These are phyloP conservation scores for Paratinospora sagittata DNA, from an alignment of 164 flowering plant species.

Conservation along the genomic window DNA sequence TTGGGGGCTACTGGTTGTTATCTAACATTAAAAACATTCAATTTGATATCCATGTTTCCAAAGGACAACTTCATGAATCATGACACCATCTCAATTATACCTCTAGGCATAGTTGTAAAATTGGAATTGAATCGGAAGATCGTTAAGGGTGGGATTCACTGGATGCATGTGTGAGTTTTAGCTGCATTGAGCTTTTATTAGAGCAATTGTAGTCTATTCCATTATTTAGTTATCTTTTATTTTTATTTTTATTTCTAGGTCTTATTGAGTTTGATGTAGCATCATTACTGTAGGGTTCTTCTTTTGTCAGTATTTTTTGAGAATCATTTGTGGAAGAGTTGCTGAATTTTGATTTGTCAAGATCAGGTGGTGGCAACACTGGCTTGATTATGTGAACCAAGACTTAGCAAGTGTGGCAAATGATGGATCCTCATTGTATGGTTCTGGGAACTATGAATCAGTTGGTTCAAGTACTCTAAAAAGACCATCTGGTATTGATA, in stretches of 20 bases:
- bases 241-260: neutral
- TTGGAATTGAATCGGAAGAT: too few relatives aligned
- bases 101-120: too few relatives aligned
- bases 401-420: conserved; percentile 38
- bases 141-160: neutral
- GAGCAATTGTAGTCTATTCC: neutral
- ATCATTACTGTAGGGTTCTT: neutral
- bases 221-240: neutral
- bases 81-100: too few relatives aligned
- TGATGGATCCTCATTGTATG: conserved; percentile 36
- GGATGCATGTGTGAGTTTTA: neutral
- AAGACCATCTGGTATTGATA: conserved; percentile 72
- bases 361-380: conserved; percentile 91
- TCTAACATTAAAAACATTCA: too few relatives aligned
- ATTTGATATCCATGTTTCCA: too few relatives aligned
- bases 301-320: neutral
- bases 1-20: too few relatives aligned
- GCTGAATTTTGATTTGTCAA: conserved; percentile 6
- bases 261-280: neutral
- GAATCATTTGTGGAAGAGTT: neutral
- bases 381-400: conserved; percentile 92
- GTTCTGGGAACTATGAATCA: conserved; percentile 36
- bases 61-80: too few relatives aligned
- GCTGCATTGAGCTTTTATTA: neutral
- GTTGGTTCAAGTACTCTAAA: conserved; percentile 36